These are phyloP conservation scores for Eucalyptus coolabah DNA, from an alignment of 345 rosid species.

Conservation along the genomic window DNA sequence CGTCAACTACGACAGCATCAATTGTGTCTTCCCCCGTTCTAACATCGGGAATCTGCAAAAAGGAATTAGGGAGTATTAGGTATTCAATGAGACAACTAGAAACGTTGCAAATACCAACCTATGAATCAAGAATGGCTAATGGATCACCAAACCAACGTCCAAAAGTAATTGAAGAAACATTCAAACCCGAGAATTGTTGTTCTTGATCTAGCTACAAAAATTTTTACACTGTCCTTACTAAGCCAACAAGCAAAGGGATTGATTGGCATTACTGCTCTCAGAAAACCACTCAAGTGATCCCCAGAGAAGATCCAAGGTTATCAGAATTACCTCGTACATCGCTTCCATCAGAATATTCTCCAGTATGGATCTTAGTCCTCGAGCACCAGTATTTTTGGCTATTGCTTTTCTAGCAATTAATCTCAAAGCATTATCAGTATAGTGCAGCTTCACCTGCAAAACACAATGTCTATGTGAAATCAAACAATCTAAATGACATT, in stretches of 20 bases:
- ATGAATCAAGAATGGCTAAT: neutral
- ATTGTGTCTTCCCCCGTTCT: constrained; percentile 57
- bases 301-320: neutral
- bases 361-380: constrained; percentile 77
- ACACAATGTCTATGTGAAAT: neutral
- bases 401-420: constrained; percentile 80
- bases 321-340: constrained; percentile 80
- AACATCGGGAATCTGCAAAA: constrained; percentile 73
- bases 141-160: neutral
- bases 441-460: constrained; percentile 80
- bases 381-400: constrained; percentile 85
- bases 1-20: constrained; percentile 86
- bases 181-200: neutral
- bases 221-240: neutral
- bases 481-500: neutral
- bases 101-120: neutral
- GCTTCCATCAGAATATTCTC: constrained; percentile 94
- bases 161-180: neutral
- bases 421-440: constrained; percentile 64
- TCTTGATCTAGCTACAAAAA: neutral
- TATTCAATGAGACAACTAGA: neutral
- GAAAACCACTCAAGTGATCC: neutral
- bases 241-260: neutral
- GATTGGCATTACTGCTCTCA: neutral
- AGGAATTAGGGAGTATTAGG: neutral